Evolutionary conservation across 768 basidiomycete species (phyloP), one percentile per base, ranked within the genome.

Genomic region (Suillus ampliporus): DNA sequence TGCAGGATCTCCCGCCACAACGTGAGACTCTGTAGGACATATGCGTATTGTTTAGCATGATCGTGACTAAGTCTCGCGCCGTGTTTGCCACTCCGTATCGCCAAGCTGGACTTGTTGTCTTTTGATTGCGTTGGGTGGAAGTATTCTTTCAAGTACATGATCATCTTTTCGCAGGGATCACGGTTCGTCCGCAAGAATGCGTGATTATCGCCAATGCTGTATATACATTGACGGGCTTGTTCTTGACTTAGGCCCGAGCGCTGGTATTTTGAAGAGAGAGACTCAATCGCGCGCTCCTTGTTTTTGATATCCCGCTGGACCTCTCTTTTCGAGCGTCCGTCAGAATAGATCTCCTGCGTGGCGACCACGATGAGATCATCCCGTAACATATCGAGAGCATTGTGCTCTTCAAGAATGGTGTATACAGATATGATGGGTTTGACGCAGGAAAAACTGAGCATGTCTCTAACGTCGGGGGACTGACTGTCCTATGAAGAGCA

Each of bases 161-260:
- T 94, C 90, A 94, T 90, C 61, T 84, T 82, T 62, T 95, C 92
- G 76, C 93, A 95, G 53, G 93, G 93, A 71, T 95, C 93, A 43
- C 93, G 90, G 67, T 95, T 94, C 60, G 85, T 86, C 34, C 93
- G 86, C 65, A 94, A 77, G 82, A 95, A 95, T 13, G 93, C 91
- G 71, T 94, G 91, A 69, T 95, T 95, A 74, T 95, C 93, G 3
- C 93, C 93, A 57, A 95, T 94, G 68, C 89, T 91, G 73, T 94
- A 95, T 56, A 95, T 74, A 70, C 92, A 94, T 70, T 93, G 90
- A 35, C 89, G 83, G 11, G 92, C 78, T 52, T 82, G 76, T 70
- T 94, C 92, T 65, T 87, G 87, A 14, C 80, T 77, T 21, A 92
- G 80, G 7, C 82, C 84, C 19, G 80, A 77, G 21, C 83, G 81